Evolutionary conservation across 805 yeast species (phyloP).

Genomic region (Suhomyces emberorum): DNA sequence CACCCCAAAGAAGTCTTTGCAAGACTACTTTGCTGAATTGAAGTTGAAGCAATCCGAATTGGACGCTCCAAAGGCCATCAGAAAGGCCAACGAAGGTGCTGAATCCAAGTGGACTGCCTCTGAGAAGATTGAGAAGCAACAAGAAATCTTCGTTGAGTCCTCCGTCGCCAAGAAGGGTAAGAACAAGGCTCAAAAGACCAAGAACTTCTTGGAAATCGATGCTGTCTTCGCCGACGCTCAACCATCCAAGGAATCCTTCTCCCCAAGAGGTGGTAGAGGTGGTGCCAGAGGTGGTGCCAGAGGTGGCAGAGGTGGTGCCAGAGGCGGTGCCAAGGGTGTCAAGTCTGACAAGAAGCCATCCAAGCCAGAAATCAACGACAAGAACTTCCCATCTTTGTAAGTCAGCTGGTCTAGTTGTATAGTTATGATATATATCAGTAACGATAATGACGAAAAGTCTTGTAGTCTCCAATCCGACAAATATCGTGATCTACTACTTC

Average conservation of each 20-base stretch:
- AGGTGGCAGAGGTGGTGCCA: conserved; percentile 17
- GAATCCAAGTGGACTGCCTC: conserved; percentile 52
- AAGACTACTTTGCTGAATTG: conserved; percentile 79
- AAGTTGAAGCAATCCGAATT: conserved; percentile 43
- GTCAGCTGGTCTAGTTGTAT: conserved; percentile 5
- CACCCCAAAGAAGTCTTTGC: conserved; percentile 65
- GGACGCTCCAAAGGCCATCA: conserved; percentile 32
- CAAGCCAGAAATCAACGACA: conserved; percentile 48
- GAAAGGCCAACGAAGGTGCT: conserved; percentile 58
- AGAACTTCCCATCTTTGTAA: conserved; percentile 70
- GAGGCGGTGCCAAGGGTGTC: conserved; percentile 21
- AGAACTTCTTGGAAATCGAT: conserved; percentile 70
- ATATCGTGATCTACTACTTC: no score
- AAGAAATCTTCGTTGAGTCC: conserved; percentile 57
- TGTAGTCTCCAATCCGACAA: no score
- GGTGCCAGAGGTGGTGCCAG: conserved; percentile 25
- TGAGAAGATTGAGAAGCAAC: conserved; percentile 63
- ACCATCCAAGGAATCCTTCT: conserved; percentile 36
- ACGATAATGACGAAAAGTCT: not conserved
- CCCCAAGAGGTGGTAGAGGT: conserved; percentile 35
- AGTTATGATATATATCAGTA: conserved; percentile 7
- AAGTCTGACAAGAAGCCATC: conserved; percentile 27
- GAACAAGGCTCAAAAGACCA: conserved; percentile 77
- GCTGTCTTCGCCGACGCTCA: conserved; percentile 65
- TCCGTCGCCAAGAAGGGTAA: conserved; percentile 65